Conservation (phyloP, 1,284 basidiomycete species). For the Mycena citricolor region DNA sequence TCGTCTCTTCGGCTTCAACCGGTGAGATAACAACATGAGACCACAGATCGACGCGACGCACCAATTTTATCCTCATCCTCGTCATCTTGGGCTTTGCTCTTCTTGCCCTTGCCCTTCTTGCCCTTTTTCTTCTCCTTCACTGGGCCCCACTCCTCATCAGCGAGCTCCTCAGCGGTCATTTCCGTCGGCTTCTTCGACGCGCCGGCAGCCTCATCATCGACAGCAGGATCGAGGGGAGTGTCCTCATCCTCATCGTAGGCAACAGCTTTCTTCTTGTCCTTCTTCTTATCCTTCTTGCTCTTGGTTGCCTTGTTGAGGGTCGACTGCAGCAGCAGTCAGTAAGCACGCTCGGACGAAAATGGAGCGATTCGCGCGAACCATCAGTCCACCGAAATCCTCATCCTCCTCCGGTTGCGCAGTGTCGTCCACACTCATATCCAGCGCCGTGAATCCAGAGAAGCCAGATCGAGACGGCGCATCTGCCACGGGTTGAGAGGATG, state of each 20-base stretch:
- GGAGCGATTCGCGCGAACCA: constrained; percentile 54
- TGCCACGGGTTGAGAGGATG: constrained; percentile 37
- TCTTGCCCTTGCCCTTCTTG: constrained; percentile 59
- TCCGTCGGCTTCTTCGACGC: constrained; percentile 42
- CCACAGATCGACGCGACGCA: constrained; percentile 8
- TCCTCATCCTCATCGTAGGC: constrained; percentile 31
- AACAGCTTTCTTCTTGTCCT: constrained; percentile 44
- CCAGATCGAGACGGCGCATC: constrained; percentile 39
- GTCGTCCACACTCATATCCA: constrained; percentile 45
- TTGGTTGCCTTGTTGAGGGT: constrained; percentile 54
- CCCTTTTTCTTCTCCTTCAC: constrained; percentile 55
- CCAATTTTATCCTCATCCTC: constrained; percentile 36
- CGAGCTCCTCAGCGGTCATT: constrained; percentile 63
- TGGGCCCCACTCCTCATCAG: constrained; percentile 68
- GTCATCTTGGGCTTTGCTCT: constrained; percentile 45
- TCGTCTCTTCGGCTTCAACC: constrained; percentile 23
- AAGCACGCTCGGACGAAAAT: constrained; percentile 10
- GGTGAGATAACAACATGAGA: constrained; percentile 8
- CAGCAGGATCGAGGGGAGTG: too few relatives aligned
- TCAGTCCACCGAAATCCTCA: constrained; percentile 78
- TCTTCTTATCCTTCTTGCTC: constrained; percentile 70
- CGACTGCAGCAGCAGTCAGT: constrained; percentile 38
- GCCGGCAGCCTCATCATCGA: too few relatives aligned
- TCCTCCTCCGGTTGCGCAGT: constrained; percentile 62
- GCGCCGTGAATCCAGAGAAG: constrained; percentile 55